Evolutionary conservation across 305 asterid genomes (phyloP).

Genomic region (Solanum chacoense): DNA sequence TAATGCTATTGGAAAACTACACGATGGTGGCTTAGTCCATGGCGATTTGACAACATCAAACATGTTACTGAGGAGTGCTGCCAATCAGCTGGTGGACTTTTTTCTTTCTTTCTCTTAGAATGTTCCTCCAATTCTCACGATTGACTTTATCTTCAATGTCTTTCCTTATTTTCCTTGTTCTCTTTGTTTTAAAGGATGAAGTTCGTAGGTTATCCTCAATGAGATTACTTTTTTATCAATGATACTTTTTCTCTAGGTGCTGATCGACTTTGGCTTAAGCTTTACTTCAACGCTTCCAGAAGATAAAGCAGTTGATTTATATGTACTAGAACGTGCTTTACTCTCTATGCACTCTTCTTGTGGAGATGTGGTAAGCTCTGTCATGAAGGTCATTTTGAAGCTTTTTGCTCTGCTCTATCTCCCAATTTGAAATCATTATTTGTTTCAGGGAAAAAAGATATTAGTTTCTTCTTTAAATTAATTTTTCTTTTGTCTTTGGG

Average conservation of each 20-base stretch:
- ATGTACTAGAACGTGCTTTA: neutral
- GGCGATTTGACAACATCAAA: constrained; percentile 99
- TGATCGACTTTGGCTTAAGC: neutral
- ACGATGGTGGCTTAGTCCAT: constrained; percentile 89
- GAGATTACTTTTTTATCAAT: neutral
- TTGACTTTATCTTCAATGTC: neutral
- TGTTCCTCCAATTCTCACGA: neutral
- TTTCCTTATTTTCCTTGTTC: neutral
- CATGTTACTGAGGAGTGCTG: constrained; percentile 44
- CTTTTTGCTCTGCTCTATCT: neutral
- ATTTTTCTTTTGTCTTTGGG: neutral
- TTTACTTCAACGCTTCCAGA: neutral
- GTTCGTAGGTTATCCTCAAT: neutral
- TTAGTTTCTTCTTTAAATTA: neutral
- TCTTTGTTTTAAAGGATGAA: neutral
- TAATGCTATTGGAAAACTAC: constrained; percentile 66
- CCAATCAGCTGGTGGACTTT: constrained; percentile 58
- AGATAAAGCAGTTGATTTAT: neutral
- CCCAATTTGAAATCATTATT: neutral
- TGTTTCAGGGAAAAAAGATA: neutral
- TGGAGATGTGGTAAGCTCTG: neutral
- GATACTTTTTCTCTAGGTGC: neutral
- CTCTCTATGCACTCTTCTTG: neutral
- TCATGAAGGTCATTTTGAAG: neutral
- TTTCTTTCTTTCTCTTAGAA: neutral